Evolutionary conservation across 192 early-diverging fungal species (phyloP).

Genomic region (Linnemannia exigua): DNA sequence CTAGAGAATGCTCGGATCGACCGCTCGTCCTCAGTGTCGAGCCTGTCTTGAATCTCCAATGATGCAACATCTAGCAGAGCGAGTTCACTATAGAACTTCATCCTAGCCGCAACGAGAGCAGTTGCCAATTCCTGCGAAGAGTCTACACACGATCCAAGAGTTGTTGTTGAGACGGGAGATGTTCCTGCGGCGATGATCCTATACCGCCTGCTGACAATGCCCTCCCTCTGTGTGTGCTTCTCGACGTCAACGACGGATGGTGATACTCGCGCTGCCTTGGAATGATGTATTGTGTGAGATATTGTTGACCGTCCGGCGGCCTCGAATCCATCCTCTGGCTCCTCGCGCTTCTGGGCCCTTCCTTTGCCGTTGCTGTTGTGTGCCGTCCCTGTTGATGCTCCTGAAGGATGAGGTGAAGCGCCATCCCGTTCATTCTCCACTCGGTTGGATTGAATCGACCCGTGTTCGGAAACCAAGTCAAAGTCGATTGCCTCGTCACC

Average conservation of each 20-base stretch:
- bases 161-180: neutral
- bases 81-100: conserved; percentile 22
- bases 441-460: conserved; percentile 27
- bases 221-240: neutral
- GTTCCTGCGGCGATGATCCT: conserved; percentile 9
- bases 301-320: neutral
- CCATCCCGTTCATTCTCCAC: conserved; percentile 1
- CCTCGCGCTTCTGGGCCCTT: conserved; percentile 35
- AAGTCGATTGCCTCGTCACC: conserved; percentile 47
- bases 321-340: conserved; percentile 41
- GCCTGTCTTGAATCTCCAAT: conserved; percentile 25
- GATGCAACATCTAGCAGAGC: conserved; percentile 10
- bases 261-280: conserved; percentile 11
- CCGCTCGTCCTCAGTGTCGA: conserved; percentile 1
- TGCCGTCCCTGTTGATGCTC: neutral
- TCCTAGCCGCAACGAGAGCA: conserved; percentile 17
- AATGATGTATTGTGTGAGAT: neutral
- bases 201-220: conserved; percentile 4
- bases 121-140: conserved; percentile 17
- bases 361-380: too few species aligned
- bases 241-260: neutral
- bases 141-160: neutral
- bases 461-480: conserved; percentile 38
- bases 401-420: neutral
- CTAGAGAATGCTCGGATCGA: conserved; percentile 25